Evolutionary conservation across 495 filamentous ascomycete genomes (phyloP), one percentile per base, ranked within the genome.

Genomic region (Chlorociboria aeruginascens): DNA sequence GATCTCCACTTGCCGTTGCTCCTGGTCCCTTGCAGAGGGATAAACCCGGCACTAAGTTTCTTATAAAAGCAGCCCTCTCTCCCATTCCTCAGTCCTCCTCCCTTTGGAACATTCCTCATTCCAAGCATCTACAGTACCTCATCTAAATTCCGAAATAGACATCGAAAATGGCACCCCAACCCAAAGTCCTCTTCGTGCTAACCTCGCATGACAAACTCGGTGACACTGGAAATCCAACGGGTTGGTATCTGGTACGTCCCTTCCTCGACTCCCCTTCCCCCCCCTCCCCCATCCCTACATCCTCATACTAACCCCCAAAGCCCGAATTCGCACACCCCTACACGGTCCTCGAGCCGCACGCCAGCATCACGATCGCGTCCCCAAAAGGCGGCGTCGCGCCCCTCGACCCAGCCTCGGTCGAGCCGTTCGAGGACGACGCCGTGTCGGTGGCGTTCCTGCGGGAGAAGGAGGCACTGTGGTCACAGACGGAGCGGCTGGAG

Each of bases 321-420:
- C 76, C 83, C 45, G 83, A 88, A 55, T 72, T 87, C 54, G 74
- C 83, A 25, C 83, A 87, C 61, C 81, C 83, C 2, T 78, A 79
- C 58, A 59, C 79, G 52, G 68, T 77, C 40, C 70, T 86, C 32
- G 52, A 66, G 13, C 64, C 68, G n/a, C 69, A 78, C 53, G 61
- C 66, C 47, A 62, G 74, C 14, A 61, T 86, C 12, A 70, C 68
- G 32, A 66, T 85, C 20, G 82, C 81, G 48, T 85, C 82, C 1
- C 84, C 84, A 1, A 63, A 65, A 6, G 84, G 84, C 46, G 83
- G 84, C 50, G 68, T 63, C 17, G 79, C 83, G 1, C 80, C 83
- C 0, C 73, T 89, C 0, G 82, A 86, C 62, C 78, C 72, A 0
- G 12, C 33, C 52, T 87, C 83, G 4, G 71, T 86, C 32, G 70